Percentiles rank a stretch among this genome's conserved stretches.
phyloP scores from a whole-genome alignment of 129 eudicot species.

The Arctium minus region DNA sequence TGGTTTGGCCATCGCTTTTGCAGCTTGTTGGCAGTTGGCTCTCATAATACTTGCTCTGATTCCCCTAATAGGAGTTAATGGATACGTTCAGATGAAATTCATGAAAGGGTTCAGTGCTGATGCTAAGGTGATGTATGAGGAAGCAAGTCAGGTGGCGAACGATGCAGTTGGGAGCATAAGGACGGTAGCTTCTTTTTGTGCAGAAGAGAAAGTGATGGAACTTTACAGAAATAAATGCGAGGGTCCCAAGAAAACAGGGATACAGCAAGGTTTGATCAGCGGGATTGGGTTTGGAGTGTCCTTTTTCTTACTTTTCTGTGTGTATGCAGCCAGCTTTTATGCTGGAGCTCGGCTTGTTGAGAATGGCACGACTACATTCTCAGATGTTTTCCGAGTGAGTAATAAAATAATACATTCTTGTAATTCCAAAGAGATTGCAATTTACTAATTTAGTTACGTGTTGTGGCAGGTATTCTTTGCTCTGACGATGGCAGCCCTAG shows the following conservation, averaged over 20 bases:
- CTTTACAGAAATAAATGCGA: conserved; percentile 65
- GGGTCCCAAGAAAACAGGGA: conserved; percentile 65
- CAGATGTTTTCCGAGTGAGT: conserved; percentile 64
- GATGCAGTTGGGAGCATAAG: conserved; percentile 94
- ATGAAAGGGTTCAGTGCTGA: conserved; percentile 88
- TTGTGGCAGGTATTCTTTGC: conserved; percentile 77
- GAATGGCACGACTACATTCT: conserved; percentile 55
- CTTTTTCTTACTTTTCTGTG: conserved; percentile 46
- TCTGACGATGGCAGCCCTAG: conserved; percentile 61
- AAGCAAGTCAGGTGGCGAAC: conserved; percentile 87
- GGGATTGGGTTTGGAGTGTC: conserved; percentile 80
- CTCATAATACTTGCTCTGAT: conserved; percentile 64
- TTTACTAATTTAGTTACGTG: not conserved
- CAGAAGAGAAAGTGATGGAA: conserved; percentile 75
- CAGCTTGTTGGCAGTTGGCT: conserved; percentile 80
- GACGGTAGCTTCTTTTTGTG: conserved; percentile 90
- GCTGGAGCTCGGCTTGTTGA: conserved; percentile 69
- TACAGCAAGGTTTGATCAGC: conserved; percentile 75
- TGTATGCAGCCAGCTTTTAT: conserved; percentile 66
- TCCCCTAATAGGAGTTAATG: conserved; percentile 68
- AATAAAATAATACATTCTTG: not conserved
- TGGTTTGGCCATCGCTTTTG: conserved; percentile 65
- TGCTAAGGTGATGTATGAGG: conserved; percentile 87
- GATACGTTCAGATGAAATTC: conserved; percentile 66
- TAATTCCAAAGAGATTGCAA: not conserved